Percentiles rank a stretch among this genome's conserved stretches.
phyloP scores from a whole-genome alignment of 208 protist genomes.

The Leishmania tarentolae region DNA sequence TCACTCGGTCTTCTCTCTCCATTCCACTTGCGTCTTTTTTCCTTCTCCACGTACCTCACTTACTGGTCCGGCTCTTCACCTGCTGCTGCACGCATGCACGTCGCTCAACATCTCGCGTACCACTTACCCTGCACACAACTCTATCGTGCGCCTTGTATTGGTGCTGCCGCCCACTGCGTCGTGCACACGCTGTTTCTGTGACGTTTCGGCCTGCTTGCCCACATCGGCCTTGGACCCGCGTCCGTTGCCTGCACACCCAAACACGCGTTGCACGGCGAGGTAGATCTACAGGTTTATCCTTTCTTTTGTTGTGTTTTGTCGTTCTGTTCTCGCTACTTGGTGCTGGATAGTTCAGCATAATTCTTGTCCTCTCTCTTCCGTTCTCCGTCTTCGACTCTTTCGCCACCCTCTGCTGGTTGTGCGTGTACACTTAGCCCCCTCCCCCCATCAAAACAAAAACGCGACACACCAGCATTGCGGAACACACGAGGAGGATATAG shows the following conservation, averaged over 20 bases:
- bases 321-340: not conserved
- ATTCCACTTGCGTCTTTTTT: not conserved
- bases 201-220: not conserved
- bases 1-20: not conserved
- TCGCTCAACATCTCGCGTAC: not conserved
- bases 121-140: not conserved
- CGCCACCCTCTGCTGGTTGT: not conserved
- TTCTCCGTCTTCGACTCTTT: not conserved
- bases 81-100: not conserved
- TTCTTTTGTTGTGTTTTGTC: conserved; percentile 7
- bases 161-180: not conserved
- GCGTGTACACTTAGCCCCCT: not conserved
- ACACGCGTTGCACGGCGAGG: not conserved
- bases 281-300: conserved; percentile 5
- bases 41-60: not conserved
- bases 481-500: not conserved
- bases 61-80: not conserved
- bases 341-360: not conserved
- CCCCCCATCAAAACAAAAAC: not conserved
- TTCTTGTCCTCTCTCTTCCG: not conserved
- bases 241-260: no score
- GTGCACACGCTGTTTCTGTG: not conserved
- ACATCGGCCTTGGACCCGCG: not conserved
- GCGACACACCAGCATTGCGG: not conserved
- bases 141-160: not conserved